Percentiles rank a stretch among this genome's conserved stretches.
Evolutionary conservation across 352 stramenopile genomes (phyloP).

Genomic region (Elongisporangium prolatum): DNA sequence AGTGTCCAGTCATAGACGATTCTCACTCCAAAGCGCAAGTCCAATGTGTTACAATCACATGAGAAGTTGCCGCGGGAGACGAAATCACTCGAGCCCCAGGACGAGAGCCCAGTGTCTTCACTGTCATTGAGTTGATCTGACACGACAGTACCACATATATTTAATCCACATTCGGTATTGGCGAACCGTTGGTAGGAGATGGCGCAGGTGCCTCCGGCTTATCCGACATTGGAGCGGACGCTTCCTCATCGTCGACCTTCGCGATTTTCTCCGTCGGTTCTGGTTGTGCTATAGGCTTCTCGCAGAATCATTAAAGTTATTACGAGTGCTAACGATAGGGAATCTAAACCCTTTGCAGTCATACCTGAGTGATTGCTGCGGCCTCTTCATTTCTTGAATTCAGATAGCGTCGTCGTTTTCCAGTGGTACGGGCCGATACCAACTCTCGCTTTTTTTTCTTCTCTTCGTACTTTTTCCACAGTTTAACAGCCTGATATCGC

Average conservation of each 20-base stretch:
- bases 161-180: neutral
- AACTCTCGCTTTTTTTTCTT: conserved; percentile 47
- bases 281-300: neutral
- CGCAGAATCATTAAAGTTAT: neutral
- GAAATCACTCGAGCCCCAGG: neutral
- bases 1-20: neutral
- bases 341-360: neutral
- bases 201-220: neutral
- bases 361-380: neutral
- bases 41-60: neutral
- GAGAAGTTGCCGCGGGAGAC: neutral
- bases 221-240: neutral
- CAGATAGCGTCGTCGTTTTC: conserved; percentile 50
- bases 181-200: neutral
- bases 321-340: neutral
- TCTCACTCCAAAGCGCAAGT: neutral
- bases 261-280: neutral
- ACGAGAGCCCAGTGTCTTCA: neutral
- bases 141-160: neutral
- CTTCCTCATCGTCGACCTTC: neutral
- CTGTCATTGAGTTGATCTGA: neutral
- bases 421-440: conserved; percentile 34
- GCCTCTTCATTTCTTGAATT: conserved; percentile 18
- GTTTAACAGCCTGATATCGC: conserved; percentile 57
- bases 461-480: conserved; percentile 76